Conservation (phyloP, 2,329 filamentous ascomycete genomes). For the Claviceps sp. region DNA sequence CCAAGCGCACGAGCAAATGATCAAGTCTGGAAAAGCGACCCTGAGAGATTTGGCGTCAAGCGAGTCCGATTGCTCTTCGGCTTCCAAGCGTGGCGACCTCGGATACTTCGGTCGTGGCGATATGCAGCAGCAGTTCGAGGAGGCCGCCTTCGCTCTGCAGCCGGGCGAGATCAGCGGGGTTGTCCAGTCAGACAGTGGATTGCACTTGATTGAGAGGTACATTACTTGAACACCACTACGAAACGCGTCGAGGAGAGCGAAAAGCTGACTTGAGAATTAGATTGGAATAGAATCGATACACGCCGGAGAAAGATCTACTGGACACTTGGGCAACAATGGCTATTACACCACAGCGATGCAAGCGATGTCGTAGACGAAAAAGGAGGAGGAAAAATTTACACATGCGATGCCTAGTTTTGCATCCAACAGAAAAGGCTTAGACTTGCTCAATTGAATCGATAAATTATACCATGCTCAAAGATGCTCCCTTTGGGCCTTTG, state of each 20-base stretch:
- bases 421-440: background rate
- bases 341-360: background rate
- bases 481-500: background rate
- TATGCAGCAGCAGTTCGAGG: conserved; percentile 98
- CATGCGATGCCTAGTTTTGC: background rate
- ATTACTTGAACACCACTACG: conserved; percentile 4
- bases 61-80: conserved; percentile 93
- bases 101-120: conserved; percentile 90
- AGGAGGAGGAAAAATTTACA: background rate
- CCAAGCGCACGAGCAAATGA: conserved; percentile 58
- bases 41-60: conserved; percentile 75
- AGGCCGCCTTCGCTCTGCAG: conserved; percentile 81
- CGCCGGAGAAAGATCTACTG: background rate
- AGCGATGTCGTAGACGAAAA: background rate
- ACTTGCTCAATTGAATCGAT: background rate
- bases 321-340: background rate
- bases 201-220: conserved; percentile 93
- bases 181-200: conserved; percentile 82
- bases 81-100: conserved; percentile 84
- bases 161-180: conserved; percentile 76
- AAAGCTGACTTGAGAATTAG: background rate
- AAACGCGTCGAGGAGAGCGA: background rate
- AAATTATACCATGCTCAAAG: background rate
- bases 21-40: conserved; percentile 52
- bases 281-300: background rate